Evolutionary conservation across 495 filamentous ascomycete genomes (phyloP).

Genomic region (Aspergillus indologenus): DNA sequence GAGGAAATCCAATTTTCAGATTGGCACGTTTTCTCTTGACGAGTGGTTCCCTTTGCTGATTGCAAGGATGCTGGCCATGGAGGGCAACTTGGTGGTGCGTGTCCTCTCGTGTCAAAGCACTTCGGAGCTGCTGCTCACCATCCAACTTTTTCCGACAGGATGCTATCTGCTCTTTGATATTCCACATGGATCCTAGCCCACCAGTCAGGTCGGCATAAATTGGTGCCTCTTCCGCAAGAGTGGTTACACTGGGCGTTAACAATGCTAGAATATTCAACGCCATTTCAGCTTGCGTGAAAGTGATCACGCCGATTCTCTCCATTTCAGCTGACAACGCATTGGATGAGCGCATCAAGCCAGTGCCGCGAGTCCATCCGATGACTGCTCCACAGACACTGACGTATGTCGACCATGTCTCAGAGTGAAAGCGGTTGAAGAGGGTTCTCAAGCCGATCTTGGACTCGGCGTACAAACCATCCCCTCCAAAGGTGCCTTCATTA

Average conservation of each 20-base stretch:
- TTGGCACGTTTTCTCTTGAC: slow-evolving; percentile 74
- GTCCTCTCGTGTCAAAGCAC: slow-evolving; percentile 16
- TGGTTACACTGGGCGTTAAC: slow-evolving; percentile 92
- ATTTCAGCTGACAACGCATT: slow-evolving; percentile 95
- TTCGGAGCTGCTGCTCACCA: slow-evolving; percentile 64
- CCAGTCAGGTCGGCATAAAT: slow-evolving; percentile 27
- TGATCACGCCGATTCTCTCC: slow-evolving; percentile 91
- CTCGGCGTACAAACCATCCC: slow-evolving; percentile 95
- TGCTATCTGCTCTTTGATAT: slow-evolving; percentile 21
- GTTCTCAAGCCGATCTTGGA: slow-evolving; percentile 96
- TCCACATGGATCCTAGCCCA: slow-evolving; percentile 20
- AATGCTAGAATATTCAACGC: slow-evolving; percentile 96
- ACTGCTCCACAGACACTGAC: slow-evolving; percentile 97
- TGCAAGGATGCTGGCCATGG: slow-evolving; percentile 74
- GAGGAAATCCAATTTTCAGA: slow-evolving; percentile 88
- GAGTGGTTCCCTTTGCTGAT: slow-evolving; percentile 50
- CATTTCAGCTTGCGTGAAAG: slow-evolving; percentile 99
- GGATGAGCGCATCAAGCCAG: slow-evolving; percentile 94
- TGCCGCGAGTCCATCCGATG: slow-evolving; percentile 98
- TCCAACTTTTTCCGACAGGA: slow-evolving; percentile 76
- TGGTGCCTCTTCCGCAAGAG: slow-evolving; percentile 55
- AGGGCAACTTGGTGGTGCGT: slow-evolving; percentile 9
- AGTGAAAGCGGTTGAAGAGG: slow-evolving; percentile 96
- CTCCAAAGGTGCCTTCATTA: slow-evolving; percentile 97
- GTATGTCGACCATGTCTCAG: slow-evolving; percentile 94